phyloP scores from a whole-genome alignment of 129 eudicot species.

The Apium graveolens region DNA sequence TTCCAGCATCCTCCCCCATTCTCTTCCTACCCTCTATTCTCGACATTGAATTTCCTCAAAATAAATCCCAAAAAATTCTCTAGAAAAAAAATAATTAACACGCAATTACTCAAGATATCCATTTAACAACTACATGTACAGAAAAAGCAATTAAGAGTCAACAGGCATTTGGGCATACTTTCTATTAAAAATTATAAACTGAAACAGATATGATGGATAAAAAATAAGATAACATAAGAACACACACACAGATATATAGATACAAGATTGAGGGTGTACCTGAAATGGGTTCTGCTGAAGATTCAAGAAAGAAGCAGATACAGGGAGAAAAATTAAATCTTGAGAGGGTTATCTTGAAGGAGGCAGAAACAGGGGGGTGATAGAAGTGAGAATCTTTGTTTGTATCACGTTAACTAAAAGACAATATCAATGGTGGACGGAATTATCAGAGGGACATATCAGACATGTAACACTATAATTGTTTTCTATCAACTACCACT shows the following conservation, averaged over 20 bases:
- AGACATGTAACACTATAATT: no score
- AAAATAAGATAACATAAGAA: neutral
- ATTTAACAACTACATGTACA: neutral
- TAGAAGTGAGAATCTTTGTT: neutral
- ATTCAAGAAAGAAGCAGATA: neutral
- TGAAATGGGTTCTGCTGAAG: neutral
- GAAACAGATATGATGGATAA: neutral
- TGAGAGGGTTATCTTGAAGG: neutral
- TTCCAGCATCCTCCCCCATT: slow-evolving; percentile 37
- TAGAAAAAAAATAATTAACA: neutral
- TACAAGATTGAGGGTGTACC: neutral
- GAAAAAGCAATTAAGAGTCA: neutral
- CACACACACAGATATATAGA: neutral
- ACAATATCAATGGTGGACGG: neutral
- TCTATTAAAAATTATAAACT: neutral
- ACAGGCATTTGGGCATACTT: neutral
- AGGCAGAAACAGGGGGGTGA: no score
- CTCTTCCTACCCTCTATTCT: slow-evolving; percentile 36
- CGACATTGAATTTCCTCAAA: slow-evolving; percentile 31
- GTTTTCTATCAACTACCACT: no score
- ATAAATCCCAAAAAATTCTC: neutral
- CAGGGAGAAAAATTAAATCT: neutral
- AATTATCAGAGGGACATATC: neutral
- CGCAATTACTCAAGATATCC: neutral
- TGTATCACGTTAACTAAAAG: neutral